Evolutionary conservation across 768 basidiomycete genomes (phyloP).

Genomic region (Collybia sordida): DNA sequence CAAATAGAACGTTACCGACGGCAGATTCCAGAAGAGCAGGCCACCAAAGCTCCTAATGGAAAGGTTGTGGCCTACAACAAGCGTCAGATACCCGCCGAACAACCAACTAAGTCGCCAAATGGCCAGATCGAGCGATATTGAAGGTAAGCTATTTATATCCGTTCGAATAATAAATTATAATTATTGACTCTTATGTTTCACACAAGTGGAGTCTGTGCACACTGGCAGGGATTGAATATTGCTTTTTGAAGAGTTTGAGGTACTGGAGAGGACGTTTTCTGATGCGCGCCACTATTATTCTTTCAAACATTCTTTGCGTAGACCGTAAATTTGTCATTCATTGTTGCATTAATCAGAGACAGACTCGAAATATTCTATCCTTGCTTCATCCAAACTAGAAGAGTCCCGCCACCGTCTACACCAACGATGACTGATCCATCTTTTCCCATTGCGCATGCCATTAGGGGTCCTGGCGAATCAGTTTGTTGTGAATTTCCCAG

Average conservation of each 20-base stretch:
- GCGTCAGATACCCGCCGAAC: slow-evolving; percentile 27
- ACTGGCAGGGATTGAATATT: no score
- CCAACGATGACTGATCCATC: slow-evolving; percentile 41
- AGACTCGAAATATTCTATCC: neutral
- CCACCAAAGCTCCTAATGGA: slow-evolving; percentile 22
- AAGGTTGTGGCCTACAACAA: slow-evolving; percentile 35
- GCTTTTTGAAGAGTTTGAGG: slow-evolving; percentile 5
- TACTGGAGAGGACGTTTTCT: slow-evolving; percentile 12
- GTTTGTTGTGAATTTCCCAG: slow-evolving; percentile 3
- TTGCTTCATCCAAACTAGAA: slow-evolving; percentile 38
- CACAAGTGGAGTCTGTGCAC: neutral
- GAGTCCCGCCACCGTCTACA: slow-evolving; percentile 34
- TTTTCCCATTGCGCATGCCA: slow-evolving; percentile 41
- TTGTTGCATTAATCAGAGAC: slow-evolving; percentile 4
- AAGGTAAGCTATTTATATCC: neutral
- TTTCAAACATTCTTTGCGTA: neutral
- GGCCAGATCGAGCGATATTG: slow-evolving; percentile 19
- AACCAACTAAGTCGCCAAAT: slow-evolving; percentile 23
- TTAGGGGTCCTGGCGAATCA: slow-evolving; percentile 25
- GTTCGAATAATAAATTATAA: slow-evolving; percentile 1
- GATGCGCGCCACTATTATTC: neutral
- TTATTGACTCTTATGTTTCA: neutral
- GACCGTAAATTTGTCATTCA: slow-evolving; percentile 10
- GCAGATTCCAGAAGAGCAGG: slow-evolving; percentile 22
- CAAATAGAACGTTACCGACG: slow-evolving; percentile 13